phyloP scores from a whole-genome alignment of 1,284 basidiomycete genomes.

The Leucoagaricus sp. region DNA sequence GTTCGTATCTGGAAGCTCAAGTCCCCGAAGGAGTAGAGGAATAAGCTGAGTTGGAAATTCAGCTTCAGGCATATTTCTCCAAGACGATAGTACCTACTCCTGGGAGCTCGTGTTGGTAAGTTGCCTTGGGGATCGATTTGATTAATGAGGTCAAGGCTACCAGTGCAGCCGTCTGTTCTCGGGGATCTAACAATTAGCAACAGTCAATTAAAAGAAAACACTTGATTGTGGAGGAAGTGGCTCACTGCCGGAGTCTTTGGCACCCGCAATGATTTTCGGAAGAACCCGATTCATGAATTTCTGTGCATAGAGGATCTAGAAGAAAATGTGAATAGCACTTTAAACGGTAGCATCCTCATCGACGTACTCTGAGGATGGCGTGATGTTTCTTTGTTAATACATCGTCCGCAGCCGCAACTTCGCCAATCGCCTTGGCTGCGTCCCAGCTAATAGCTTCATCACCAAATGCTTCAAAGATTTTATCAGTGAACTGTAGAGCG shows the following conservation, averaged over 20 bases:
- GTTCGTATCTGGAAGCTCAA: slow-evolving; percentile 73
- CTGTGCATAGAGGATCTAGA: slow-evolving; percentile 83
- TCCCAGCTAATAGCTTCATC: slow-evolving; percentile 62
- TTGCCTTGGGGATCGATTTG: slow-evolving; percentile 75
- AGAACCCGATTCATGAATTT: slow-evolving; percentile 78
- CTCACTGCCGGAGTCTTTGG: slow-evolving; percentile 47
- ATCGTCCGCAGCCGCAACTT: slow-evolving; percentile 58
- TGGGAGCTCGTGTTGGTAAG: slow-evolving; percentile 70
- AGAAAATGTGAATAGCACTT: slow-evolving; percentile 1
- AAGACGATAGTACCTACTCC: slow-evolving; percentile 45
- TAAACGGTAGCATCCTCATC: not conserved
- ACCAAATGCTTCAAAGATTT: slow-evolving; percentile 69
- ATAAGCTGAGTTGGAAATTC: slow-evolving; percentile 61
- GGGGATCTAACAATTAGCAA: slow-evolving; percentile 37
- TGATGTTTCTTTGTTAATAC: slow-evolving; percentile 78
- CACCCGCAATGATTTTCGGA: slow-evolving; percentile 73
- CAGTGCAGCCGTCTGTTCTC: slow-evolving; percentile 71
- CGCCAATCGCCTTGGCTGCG: slow-evolving; percentile 74
- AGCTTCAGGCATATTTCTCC: not conserved
- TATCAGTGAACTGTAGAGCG: slow-evolving; percentile 58
- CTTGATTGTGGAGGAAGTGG: not conserved
- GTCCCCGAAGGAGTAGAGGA: slow-evolving; percentile 84
- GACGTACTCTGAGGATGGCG: slow-evolving; percentile 71
- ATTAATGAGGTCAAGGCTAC: slow-evolving; percentile 86
- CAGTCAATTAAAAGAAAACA: not conserved